Percentiles rank a stretch among this genome's conserved stretches.
phyloP scores from a whole-genome alignment of 768 basidiomycete genomes.

The Boletellus emodensis region DNA sequence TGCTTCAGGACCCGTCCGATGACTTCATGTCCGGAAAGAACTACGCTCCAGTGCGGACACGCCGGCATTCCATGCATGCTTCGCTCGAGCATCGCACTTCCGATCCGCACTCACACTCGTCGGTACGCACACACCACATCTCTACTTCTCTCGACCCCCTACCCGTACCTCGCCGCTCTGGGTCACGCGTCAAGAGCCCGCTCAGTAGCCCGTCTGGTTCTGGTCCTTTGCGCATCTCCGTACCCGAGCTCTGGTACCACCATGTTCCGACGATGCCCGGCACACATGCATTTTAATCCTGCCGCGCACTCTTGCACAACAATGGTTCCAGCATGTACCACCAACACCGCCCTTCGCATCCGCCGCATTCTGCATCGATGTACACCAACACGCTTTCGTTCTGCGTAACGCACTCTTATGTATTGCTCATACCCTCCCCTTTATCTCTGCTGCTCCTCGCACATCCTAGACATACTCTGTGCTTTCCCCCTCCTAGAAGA shows the following conservation, averaged over 20 bases:
- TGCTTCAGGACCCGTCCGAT: slow-evolving; percentile 19
- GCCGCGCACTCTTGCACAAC: slow-evolving; percentile 12
- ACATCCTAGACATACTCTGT: neutral
- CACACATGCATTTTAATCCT: slow-evolving; percentile 10
- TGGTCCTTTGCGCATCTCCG: neutral
- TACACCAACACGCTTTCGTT: slow-evolving; percentile 6
- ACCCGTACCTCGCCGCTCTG: neutral
- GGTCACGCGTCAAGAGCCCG: slow-evolving; percentile 4
- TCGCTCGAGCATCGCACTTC: slow-evolving; percentile 1
- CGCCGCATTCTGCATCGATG: slow-evolving; percentile 6
- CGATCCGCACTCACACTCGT: neutral
- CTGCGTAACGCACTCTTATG: neutral
- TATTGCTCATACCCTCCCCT: slow-evolving; percentile 9
- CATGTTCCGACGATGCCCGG: neutral
- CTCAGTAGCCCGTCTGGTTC: slow-evolving; percentile 1
- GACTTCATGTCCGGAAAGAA: slow-evolving; percentile 6
- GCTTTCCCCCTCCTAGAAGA: slow-evolving; percentile 4
- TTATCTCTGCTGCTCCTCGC: neutral
- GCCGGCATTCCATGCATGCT: slow-evolving; percentile 11
- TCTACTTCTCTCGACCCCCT: slow-evolving; percentile 1
- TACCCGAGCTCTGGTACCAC: slow-evolving; percentile 24
- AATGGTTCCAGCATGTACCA: neutral
- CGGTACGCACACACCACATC: neutral
- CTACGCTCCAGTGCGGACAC: slow-evolving; percentile 4
- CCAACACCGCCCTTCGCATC: neutral